Evolutionary conservation across 495 filamentous ascomycete genomes (phyloP).

Genomic region (Penicillium roqueforti): DNA sequence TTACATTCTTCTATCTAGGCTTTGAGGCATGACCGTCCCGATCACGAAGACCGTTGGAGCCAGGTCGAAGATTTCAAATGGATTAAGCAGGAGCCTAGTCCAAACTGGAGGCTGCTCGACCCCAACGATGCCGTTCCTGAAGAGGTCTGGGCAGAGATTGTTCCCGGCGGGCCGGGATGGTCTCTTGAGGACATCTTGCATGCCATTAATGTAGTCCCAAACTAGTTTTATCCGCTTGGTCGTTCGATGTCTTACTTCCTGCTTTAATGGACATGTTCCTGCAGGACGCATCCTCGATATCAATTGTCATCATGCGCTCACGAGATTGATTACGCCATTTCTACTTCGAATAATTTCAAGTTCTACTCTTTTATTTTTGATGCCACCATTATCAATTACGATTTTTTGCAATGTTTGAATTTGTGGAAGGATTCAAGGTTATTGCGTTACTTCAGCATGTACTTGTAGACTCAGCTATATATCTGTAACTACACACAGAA

Average conservation of each 20-base stretch:
- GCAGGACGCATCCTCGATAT: background rate
- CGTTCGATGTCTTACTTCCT: background rate
- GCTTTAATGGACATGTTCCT: background rate
- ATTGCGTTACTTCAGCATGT: background rate
- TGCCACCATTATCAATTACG: background rate
- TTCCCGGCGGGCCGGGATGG: constrained; percentile 58
- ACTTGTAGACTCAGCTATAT: background rate
- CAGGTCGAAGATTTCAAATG: constrained; percentile 97
- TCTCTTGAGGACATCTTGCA: constrained; percentile 66
- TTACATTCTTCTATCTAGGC: constrained; percentile 21
- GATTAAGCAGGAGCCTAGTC: constrained; percentile 80
- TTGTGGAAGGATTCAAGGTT: background rate
- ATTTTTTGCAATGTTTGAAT: background rate
- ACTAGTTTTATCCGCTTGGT: constrained; percentile 6
- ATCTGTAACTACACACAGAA: background rate
- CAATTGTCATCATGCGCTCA: background rate
- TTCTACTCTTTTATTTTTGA: background rate
- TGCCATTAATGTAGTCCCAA: constrained; percentile 46
- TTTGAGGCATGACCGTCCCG: constrained; percentile 35
- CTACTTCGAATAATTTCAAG: background rate
- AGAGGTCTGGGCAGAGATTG: constrained; percentile 65
- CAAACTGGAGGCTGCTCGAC: constrained; percentile 76
- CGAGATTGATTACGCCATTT: background rate
- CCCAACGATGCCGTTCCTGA: constrained; percentile 56
- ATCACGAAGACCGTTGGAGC: constrained; percentile 66